Conservation (phyloP, 768 basidiomycete species). For the Paxillus involutus region DNA sequence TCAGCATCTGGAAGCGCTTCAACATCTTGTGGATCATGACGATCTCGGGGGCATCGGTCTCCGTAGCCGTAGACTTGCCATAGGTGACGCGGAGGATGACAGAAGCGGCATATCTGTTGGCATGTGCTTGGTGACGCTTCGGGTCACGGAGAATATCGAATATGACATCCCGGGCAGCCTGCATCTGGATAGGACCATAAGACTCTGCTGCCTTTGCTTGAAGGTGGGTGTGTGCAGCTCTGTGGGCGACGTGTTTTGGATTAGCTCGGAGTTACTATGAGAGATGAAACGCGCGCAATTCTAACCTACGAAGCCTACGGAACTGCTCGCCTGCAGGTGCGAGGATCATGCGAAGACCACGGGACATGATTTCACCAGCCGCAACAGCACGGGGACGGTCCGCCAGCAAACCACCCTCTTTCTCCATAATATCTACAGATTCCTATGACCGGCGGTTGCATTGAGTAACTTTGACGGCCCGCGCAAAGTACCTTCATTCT, state of each 20-base stretch:
- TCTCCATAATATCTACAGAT: conserved; percentile 67
- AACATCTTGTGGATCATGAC: conserved; percentile 33
- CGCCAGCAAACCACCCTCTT: conserved; percentile 55
- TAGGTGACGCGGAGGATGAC: conserved; percentile 36
- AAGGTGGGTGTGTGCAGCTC: conserved; percentile 59
- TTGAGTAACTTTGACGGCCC: not conserved
- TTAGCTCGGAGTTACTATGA: not conserved
- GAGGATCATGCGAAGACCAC: conserved; percentile 57
- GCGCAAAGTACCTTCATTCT: not conserved
- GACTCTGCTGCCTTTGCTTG: conserved; percentile 50
- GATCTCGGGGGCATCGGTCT: conserved; percentile 31
- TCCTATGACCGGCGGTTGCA: conserved; percentile 33
- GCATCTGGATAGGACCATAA: conserved; percentile 51
- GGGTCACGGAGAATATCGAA: conserved; percentile 33
- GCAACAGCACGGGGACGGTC: conserved; percentile 58
- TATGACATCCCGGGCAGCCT: conserved; percentile 29
- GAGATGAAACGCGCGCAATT: not conserved
- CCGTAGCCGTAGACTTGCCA: conserved; percentile 33
- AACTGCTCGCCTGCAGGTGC: conserved; percentile 58
- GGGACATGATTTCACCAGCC: conserved; percentile 57
- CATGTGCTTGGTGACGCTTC: conserved; percentile 52
- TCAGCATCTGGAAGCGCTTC: conserved; percentile 34
- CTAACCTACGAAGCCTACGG: conserved; percentile 58
- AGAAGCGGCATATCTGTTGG: conserved; percentile 42
- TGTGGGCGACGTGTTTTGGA: conserved; percentile 12